Evolutionary conservation across 108 stramenopile genomes (phyloP).

Genomic region (Hondaea fermentalgiana): DNA sequence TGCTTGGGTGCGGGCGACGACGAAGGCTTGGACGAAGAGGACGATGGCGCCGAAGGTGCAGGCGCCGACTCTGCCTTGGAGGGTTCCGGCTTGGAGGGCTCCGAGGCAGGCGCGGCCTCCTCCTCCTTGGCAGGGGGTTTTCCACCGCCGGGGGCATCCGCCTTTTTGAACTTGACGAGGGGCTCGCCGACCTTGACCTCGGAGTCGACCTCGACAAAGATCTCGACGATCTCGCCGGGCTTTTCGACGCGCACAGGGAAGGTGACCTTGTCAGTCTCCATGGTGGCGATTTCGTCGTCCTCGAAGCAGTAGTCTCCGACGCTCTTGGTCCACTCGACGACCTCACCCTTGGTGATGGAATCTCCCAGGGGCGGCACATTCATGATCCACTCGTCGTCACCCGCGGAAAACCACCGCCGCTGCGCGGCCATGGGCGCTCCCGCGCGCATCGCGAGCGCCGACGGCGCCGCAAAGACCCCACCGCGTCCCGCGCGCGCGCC

Average conservation of each 20-base stretch:
- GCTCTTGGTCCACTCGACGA: conserved; percentile 68
- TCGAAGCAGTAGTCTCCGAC: conserved; percentile 38
- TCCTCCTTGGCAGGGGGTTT: conserved; percentile 17
- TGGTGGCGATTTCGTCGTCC: conserved; percentile 44
- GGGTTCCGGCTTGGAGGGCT: neutral
- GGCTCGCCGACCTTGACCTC: conserved; percentile 84
- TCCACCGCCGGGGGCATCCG: conserved; percentile 55
- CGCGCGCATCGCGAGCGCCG: too few species aligned
- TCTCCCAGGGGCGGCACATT: conserved; percentile 60
- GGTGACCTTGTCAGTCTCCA: conserved; percentile 97
- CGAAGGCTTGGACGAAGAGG: conserved; percentile 36
- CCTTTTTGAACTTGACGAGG: conserved; percentile 79
- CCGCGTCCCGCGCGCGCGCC: too few species aligned
- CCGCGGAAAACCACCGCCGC: neutral
- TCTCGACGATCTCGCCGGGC: conserved; percentile 72
- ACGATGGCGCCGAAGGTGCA: conserved; percentile 33
- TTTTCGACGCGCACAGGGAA: conserved; percentile 76
- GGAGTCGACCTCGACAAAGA: conserved; percentile 80
- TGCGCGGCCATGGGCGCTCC: neutral
- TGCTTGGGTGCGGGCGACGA: conserved; percentile 39
- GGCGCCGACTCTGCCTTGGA: neutral
- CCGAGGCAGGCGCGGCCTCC: neutral
- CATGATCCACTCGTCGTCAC: conserved; percentile 21
- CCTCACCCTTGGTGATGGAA: conserved; percentile 71
- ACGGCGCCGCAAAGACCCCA: too few species aligned